Percentiles rank a stretch among this genome's conserved stretches.
Conservation (phyloP, 352 stramenopile genomes). For the Pythium oligandrum region DNA sequence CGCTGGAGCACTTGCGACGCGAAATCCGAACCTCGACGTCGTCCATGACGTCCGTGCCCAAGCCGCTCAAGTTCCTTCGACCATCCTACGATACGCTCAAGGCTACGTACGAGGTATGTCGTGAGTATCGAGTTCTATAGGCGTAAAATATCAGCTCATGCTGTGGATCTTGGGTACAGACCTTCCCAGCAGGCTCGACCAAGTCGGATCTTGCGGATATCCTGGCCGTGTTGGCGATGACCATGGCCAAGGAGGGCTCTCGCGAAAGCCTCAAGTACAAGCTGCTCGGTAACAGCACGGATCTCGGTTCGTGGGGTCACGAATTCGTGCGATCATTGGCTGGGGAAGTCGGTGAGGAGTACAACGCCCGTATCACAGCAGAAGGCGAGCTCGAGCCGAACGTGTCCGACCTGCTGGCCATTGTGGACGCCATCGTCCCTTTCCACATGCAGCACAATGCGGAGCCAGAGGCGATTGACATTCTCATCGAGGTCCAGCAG, state of each 20-base stretch:
- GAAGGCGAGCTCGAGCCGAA: constrained; percentile 57
- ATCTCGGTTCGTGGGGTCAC: constrained; percentile 97
- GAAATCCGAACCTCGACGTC: constrained; percentile 96
- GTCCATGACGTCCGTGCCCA: constrained; percentile 99
- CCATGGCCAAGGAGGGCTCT: constrained; percentile 93
- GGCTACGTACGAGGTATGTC: constrained; percentile 47
- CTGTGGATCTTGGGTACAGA: constrained; percentile 10
- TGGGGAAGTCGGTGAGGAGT: constrained; percentile 96
- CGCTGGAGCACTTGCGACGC: constrained; percentile 94
- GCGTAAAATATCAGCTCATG: no score
- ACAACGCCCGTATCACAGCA: constrained; percentile 68
- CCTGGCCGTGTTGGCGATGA: constrained; percentile 96
- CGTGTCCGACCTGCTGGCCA: constrained; percentile 88
- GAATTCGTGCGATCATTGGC: constrained; percentile 98
- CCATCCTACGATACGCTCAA: constrained; percentile 96
- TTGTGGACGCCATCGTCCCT: constrained; percentile 98
- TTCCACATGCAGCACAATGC: constrained; percentile 99
- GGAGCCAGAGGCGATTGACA: constrained; percentile 98
- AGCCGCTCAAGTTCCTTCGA: constrained; percentile 99
- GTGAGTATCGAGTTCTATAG: no score
- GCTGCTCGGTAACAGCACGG: constrained; percentile 83
- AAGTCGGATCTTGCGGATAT: constrained; percentile 86
- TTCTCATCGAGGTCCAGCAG: constrained; percentile 98
- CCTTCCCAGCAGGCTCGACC: constrained; percentile 42
- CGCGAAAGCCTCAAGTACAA: constrained; percentile 90